Base-by-base conservation (phyloP, 2,329 filamentous ascomycete species). In the Colletotrichum musae region DNA sequence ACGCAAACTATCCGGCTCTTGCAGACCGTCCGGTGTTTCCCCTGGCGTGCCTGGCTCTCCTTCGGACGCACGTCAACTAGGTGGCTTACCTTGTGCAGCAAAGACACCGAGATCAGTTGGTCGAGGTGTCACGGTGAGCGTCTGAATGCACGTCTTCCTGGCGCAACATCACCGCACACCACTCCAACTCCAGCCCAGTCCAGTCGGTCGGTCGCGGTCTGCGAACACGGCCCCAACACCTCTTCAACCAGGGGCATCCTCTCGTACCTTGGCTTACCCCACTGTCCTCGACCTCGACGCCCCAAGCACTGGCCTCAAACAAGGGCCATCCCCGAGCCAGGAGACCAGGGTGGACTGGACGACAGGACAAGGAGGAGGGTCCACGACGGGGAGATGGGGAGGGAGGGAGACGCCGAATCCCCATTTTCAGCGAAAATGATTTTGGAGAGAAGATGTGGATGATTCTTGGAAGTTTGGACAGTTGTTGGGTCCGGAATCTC, bases 221-320 rank as follows among this genome's bases (percentile, higher is more conserved):
- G 32, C 32, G 32, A 36, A 36, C 32, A 32, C 5, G 32, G 32
- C 32, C 58, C 58, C 64, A 63, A 57, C 51, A 18, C 56, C 28
- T 47, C 50, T 59, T 48, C 28, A 18, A 62, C 48, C 43, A 67
- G 47, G 59, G 53, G 39, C 16, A 26, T 21, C 26, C 7, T 59
- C 64, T 56, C 58, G 47, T 57, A 6, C 43, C 36, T 48, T 56
- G 51, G 21, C 58, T 48, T 63, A 56, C 64, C 58, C 64, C 57
- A 66, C 64, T 32, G 16, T 39, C 26, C 45, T 32, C 41, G 50
- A 48, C 61, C 45, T 32, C 41, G 50, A 48, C 61, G 50, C 48
- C 53, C 61, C 65, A 48, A 60, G 66, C 66, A 69, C 45, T 69
- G 66, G 39, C 62, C 66, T 66, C 56, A 60, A 66, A 69, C 62